phyloP scores from a whole-genome alignment of 2,329 filamentous ascomycete genomes.

The Pseudopyricularia cyperi region DNA sequence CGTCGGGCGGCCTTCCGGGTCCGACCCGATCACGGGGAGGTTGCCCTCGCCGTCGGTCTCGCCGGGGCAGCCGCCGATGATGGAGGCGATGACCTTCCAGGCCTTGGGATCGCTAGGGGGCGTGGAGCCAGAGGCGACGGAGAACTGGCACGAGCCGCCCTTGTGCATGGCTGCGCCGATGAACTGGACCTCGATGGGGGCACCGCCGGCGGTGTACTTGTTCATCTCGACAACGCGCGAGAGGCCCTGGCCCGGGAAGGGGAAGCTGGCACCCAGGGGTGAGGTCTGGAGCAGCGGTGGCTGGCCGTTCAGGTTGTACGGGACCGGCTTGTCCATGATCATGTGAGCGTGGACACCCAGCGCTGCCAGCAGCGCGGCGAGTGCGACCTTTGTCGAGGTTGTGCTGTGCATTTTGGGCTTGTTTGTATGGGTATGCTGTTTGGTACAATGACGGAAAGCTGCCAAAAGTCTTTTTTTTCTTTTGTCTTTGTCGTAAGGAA shows the following conservation, averaged over 20 bases:
- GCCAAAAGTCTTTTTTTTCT: no score
- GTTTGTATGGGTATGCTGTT: not conserved
- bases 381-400: not conserved
- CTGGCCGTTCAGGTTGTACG: constrained; percentile 29
- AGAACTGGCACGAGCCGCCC: constrained; percentile 85
- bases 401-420: not conserved
- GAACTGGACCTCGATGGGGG: constrained; percentile 42
- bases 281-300: constrained; percentile 33
- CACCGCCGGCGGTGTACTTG: constrained; percentile 17
- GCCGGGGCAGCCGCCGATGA: constrained; percentile 12
- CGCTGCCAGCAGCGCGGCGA: not conserved
- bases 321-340: constrained; percentile 54
- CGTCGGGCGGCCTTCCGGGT: constrained; percentile 6
- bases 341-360: constrained; percentile 49
- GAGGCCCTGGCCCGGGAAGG: constrained; percentile 73
- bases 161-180: constrained; percentile 67
- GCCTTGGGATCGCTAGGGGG: constrained; percentile 1
- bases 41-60: constrained; percentile 5
- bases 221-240: not conserved
- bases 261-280: constrained; percentile 42
- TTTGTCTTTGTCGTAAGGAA: not conserved
- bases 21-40: constrained; percentile 7
- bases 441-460: not conserved
- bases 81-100: constrained; percentile 13
- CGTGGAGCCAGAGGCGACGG: constrained; percentile 41